Conservation (phyloP, 139 green algal species). For the Deuterostichococcus epilithicus region DNA sequence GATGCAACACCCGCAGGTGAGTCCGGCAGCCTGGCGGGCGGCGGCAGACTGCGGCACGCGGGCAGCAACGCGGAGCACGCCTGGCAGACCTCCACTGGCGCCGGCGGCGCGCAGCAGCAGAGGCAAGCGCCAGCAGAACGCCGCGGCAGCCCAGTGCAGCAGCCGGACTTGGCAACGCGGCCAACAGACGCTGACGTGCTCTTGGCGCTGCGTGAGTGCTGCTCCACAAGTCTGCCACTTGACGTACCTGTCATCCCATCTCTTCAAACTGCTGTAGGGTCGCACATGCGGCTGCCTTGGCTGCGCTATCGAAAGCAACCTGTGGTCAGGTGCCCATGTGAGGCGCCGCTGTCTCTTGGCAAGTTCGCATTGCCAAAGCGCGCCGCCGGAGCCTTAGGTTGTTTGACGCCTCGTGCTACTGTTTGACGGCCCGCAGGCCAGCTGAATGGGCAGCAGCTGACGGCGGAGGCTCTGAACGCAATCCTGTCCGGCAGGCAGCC, state of each 20-base stretch:
- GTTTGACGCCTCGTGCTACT: too few relatives aligned
- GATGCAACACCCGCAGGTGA: too few relatives aligned
- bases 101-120: not conserved
- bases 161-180: not conserved
- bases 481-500: not conserved
- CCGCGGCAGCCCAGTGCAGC: not conserved
- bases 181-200: not conserved
- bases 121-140: not conserved
- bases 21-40: too few relatives aligned
- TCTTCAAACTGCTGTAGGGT: too few relatives aligned
- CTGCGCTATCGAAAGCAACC: too few relatives aligned
- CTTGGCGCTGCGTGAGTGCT: not conserved
- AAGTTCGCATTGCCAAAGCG: too few relatives aligned
- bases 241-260: too few relatives aligned
- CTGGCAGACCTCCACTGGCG: slow-evolving; percentile 1
- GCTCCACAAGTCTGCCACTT: too few relatives aligned
- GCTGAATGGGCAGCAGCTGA: not conserved
- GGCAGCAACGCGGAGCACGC: not conserved
- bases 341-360: too few relatives aligned
- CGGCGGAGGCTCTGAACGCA: not conserved
- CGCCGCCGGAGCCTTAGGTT: too few relatives aligned
- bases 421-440: not conserved
- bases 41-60: not conserved
- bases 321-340: too few relatives aligned
- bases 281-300: too few relatives aligned